Evolutionary conservation across 371 early-diverging fungal species (phyloP).

Genomic region (Rhizopus microsporus): DNA sequence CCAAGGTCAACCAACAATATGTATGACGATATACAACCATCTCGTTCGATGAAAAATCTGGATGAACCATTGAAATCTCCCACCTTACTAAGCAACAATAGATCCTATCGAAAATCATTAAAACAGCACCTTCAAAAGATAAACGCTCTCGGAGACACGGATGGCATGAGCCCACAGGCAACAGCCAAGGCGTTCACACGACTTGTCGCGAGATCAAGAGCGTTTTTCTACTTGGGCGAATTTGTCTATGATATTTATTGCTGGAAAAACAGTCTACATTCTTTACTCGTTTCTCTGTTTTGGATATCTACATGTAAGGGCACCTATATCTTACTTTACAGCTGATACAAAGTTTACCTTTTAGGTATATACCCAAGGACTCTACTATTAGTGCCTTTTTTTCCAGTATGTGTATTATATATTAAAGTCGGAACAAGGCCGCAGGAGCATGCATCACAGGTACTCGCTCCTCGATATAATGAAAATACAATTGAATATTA

Average conservation of each 20-base stretch:
- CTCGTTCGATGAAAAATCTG: neutral
- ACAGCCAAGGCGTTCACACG: conserved; percentile 45
- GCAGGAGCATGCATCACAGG: conserved; percentile 25
- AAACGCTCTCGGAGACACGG: conserved; percentile 6
- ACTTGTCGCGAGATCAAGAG: conserved; percentile 41
- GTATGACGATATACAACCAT: conserved; percentile 6
- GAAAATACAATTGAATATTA: conserved; percentile 40
- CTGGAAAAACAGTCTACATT: conserved; percentile 28
- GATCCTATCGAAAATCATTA: conserved; percentile 26
- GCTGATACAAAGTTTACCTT: neutral
- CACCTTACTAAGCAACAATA: conserved; percentile 20
- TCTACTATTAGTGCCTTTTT: conserved; percentile 27
- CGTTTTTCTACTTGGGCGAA: conserved; percentile 29
- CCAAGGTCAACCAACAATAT: neutral
- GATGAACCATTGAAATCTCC: conserved; percentile 31
- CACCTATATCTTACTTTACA: neutral
- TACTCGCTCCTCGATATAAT: conserved; percentile 38
- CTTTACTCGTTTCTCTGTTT: conserved; percentile 18
- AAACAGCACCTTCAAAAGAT: conserved; percentile 20
- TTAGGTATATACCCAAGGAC: conserved; percentile 34
- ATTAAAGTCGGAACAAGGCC: conserved; percentile 15
- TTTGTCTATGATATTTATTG: conserved; percentile 32
- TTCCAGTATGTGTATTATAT: conserved; percentile 25
- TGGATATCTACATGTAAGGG: conserved; percentile 23
- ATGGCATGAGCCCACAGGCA: conserved; percentile 33